Percentiles rank a stretch among this genome's conserved stretches.
phyloP scores from a whole-genome alignment of 257 asterid genomes.

The Schizonepeta tenuifolia region DNA sequence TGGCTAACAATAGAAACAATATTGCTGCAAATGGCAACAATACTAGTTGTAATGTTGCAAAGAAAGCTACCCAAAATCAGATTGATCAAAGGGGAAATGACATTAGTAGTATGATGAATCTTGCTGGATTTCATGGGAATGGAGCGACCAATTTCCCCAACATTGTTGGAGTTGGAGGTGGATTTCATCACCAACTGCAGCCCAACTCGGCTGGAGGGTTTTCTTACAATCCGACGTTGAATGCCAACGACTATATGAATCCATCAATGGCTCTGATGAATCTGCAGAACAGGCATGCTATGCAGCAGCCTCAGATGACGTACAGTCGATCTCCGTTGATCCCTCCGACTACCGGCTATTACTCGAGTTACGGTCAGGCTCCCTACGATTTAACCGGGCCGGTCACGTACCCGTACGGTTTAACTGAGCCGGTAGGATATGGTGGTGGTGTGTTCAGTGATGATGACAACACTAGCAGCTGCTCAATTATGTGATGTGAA shows the following conservation, averaged over 20 bases:
- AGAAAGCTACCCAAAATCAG: constrained; percentile 38
- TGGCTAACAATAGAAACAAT: constrained; percentile 28
- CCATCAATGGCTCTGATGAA: constrained; percentile 28
- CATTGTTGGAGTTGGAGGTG: constrained; percentile 24
- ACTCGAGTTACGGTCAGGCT: constrained; percentile 41
- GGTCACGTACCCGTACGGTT: constrained; percentile 6
- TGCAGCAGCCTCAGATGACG: constrained; percentile 51
- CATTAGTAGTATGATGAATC: constrained; percentile 66
- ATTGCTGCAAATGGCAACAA: constrained; percentile 26
- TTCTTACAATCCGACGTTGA: constrained; percentile 21
- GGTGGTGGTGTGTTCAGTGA: constrained; percentile 54
- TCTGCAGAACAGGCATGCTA: too few relatives aligned
- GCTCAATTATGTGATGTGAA: constrained; percentile 61
- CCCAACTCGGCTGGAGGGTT: not conserved
- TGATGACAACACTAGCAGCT: constrained; percentile 65
- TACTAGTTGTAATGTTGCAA: too few relatives aligned
- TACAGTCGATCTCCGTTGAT: constrained; percentile 54
- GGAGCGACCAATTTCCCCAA: constrained; percentile 26
- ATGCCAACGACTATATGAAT: constrained; percentile 33
- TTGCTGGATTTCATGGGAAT: constrained; percentile 72
- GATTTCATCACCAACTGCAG: not conserved
- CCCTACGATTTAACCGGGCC: constrained; percentile 26
- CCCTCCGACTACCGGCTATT: constrained; percentile 57
- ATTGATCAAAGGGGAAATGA: constrained; percentile 33
- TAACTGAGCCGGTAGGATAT: constrained; percentile 28